Conservation (phyloP, 352 stramenopile species). For the Pythium coloratum region DNA sequence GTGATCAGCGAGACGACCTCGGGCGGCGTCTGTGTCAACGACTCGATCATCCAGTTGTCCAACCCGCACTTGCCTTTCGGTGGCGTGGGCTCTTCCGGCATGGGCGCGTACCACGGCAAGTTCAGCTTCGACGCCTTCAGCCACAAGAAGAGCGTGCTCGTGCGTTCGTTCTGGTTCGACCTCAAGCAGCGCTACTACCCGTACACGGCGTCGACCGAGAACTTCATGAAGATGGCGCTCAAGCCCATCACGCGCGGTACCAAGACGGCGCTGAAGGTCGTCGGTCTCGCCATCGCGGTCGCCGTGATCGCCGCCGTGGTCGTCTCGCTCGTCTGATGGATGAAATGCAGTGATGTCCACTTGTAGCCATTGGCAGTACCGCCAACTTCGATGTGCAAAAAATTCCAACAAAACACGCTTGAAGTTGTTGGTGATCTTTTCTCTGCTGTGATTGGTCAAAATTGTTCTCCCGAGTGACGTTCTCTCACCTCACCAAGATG, state of each 20-base stretch:
- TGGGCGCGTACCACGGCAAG: slow-evolving; percentile 59
- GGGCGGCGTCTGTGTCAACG: slow-evolving; percentile 56
- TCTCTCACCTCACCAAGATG: too few relatives aligned
- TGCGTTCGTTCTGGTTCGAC: slow-evolving; percentile 57
- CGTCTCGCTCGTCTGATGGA: not conserved
- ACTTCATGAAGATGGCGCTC: slow-evolving; percentile 25
- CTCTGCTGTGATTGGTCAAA: slow-evolving; percentile 3
- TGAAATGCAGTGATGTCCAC: not conserved
- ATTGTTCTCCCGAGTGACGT: not conserved
- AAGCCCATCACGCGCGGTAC: slow-evolving; percentile 38
- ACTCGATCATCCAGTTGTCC: slow-evolving; percentile 55
- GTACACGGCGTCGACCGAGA: slow-evolving; percentile 32
- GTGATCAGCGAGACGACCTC: slow-evolving; percentile 33
- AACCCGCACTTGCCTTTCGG: slow-evolving; percentile 62
- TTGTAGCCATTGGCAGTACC: not conserved
- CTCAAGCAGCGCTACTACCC: slow-evolving; percentile 62
- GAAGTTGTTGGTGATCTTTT: not conserved
- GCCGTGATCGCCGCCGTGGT: slow-evolving; percentile 30
- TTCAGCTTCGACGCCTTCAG: slow-evolving; percentile 53
- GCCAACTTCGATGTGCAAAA: not conserved
- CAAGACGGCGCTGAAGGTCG: slow-evolving; percentile 35
- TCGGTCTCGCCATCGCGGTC: slow-evolving; percentile 31
- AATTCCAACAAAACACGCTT: not conserved
- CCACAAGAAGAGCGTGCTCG: slow-evolving; percentile 58
- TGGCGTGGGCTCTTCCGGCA: slow-evolving; percentile 56